Evolutionary conservation across 441 rosid genomes (phyloP), one percentile per base, ranked within the genome.

Genomic region (Brassica hybrid): DNA sequence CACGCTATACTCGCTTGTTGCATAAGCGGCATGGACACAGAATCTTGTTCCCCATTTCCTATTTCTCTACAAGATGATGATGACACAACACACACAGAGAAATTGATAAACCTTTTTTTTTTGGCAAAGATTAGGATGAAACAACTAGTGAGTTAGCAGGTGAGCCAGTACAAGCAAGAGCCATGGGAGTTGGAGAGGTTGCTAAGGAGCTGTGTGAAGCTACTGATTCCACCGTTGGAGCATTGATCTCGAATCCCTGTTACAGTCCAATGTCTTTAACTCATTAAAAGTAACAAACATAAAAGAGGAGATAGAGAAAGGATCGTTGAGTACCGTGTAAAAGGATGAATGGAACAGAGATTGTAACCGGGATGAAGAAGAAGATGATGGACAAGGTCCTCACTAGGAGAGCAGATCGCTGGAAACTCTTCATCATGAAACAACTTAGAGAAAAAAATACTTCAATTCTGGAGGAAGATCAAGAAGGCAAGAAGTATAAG

Each of bases 161-260:
- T 61, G 11, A 4, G 14, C 16, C 1, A 1, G 48, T 89, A 90
- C 99, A 93, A 45, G 90, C 99, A 95, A 85, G 80, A 88, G 73
- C 97, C 99, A 66, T 85, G 78, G 69, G 94, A 83, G 57, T 89
- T 88, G 41, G 99, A 91, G 79, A 75, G 83, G 57, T 82, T 72
- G 12, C 76, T 58, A 62, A 95, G 88, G 25, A 61, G 76, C 72
- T 90, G 83, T 19, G 92, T 93, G 88, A 95, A 89, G 11, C 81
- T 86, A 21, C 59, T 86, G 18, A 81, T 63, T 79, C 85, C 90
- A 59, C 45, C 71, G 6, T 43, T 65, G 57, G 90, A 84, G 85
- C 99, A 94, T 75, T 91, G 89, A 80, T 91, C 94, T 76, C 81
- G 85, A 50, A 91, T 84, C n/a, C 99, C 99, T 94, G 86, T 64